These are phyloP conservation scores for Albatrellus ellisii DNA, from an alignment of 768 basidiomycete species.

Conservation along the genomic window DNA sequence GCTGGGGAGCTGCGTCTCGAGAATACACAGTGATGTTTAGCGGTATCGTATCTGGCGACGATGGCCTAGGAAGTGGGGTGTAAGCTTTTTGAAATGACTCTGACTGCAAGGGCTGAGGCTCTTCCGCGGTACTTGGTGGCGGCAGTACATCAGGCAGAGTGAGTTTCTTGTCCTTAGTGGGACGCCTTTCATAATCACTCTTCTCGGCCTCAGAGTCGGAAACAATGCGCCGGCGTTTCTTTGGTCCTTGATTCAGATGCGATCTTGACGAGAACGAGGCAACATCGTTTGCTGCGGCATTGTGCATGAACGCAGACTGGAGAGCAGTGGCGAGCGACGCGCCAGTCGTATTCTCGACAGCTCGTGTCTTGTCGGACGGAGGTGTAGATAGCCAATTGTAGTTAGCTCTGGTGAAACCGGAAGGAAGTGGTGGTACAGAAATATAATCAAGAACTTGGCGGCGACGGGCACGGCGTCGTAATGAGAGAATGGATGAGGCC, in stretches of 20 bases:
- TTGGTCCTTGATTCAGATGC: neutral
- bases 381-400: neutral
- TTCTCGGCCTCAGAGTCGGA: neutral
- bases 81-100: neutral
- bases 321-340: neutral
- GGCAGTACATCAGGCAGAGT: neutral
- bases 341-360: neutral
- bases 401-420: neutral
- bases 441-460: neutral
- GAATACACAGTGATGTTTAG: neutral
- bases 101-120: neutral
- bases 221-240: neutral
- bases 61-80: neutral
- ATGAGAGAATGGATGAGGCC: neutral
- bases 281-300: neutral
- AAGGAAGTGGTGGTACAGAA: neutral
- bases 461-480: neutral
- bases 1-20: neutral
- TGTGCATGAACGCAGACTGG: constrained; percentile 3
- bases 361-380: neutral
- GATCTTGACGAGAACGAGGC: neutral
- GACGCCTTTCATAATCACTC: too few species aligned
- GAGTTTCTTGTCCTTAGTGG: neutral
- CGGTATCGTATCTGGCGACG: neutral
- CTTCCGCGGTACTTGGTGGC: neutral